Conservation (phyloP, 1,139 yeast species). For the Williopsis jadinii region DNA sequence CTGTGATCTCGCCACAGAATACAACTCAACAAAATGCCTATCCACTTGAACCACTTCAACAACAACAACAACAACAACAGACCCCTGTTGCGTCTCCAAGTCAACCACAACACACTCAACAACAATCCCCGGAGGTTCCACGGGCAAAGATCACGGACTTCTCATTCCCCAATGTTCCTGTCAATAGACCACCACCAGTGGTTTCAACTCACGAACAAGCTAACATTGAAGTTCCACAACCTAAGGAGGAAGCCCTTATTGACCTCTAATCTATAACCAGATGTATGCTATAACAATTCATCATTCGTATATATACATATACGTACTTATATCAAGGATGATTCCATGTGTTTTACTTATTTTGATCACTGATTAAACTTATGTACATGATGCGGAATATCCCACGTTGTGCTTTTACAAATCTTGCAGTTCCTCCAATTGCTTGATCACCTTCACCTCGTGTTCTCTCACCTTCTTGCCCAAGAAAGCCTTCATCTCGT, state of each 20-base stretch:
- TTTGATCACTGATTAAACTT: not conserved
- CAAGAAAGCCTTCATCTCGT: constrained; percentile 62
- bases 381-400: not conserved
- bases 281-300: not conserved
- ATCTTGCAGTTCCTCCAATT: constrained; percentile 16
- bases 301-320: not conserved
- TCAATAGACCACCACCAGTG: constrained; percentile 18
- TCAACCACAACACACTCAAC: constrained; percentile 1
- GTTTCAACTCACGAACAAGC: not conserved
- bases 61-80: constrained; percentile 1
- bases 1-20: not conserved
- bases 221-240: constrained; percentile 1
- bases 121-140: not conserved
- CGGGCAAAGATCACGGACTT: constrained; percentile 26
- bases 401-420: too few species aligned
- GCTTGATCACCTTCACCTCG: constrained; percentile 26
- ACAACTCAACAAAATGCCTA: not conserved
- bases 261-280: constrained; percentile 21
- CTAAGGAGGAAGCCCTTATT: constrained; percentile 26
- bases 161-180: constrained; percentile 33
- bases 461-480: constrained; percentile 62
- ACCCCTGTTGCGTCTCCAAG: constrained; percentile 1
- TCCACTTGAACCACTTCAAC: constrained; percentile 1
- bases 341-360: too few species aligned
- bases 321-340: not conserved